Conservation (phyloP, 176 grass and related monocot genomes). For the Raddia distichophylla region DNA sequence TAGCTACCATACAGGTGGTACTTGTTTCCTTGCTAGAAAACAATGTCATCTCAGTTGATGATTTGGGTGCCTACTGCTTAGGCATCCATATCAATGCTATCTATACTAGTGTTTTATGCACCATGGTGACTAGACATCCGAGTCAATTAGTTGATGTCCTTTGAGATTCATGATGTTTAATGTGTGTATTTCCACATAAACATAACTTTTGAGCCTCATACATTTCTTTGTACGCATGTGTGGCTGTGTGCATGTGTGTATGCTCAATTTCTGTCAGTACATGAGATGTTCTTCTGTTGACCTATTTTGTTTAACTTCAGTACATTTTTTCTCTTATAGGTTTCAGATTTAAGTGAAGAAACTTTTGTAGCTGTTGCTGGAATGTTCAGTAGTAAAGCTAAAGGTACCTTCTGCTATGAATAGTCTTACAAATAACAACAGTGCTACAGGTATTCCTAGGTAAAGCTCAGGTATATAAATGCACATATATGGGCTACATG, state of each 20-base stretch:
- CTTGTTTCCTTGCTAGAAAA: constrained; percentile 40
- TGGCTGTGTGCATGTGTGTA: background rate
- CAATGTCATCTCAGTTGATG: constrained; percentile 24
- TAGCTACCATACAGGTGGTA: constrained; percentile 87
- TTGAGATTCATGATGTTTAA: too few relatives aligned
- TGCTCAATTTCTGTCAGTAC: background rate
- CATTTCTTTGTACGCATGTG: too few relatives aligned
- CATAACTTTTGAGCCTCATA: too few relatives aligned
- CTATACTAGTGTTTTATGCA: too few relatives aligned
- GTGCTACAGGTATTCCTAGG: too few relatives aligned
- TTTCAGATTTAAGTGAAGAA: constrained; percentile 93
- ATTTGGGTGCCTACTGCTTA: background rate
- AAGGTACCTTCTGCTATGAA: constrained; percentile 59
- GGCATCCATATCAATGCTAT: too few relatives aligned
- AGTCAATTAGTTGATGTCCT: too few relatives aligned
- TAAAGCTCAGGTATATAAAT: too few relatives aligned
- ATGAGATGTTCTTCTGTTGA: background rate
- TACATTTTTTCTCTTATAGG: constrained; percentile 57
- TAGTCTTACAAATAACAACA: too few relatives aligned
- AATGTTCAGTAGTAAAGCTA: constrained; percentile 99
- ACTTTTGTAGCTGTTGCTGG: constrained; percentile 93
- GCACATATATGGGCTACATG: too few relatives aligned
- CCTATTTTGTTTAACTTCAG: constrained; percentile 36
- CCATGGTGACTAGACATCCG: too few relatives aligned
- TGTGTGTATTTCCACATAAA: too few relatives aligned